These are phyloP conservation scores for Soucietia sequanensis DNA, from an alignment of 805 yeast genomes.

Conservation along the genomic window DNA sequence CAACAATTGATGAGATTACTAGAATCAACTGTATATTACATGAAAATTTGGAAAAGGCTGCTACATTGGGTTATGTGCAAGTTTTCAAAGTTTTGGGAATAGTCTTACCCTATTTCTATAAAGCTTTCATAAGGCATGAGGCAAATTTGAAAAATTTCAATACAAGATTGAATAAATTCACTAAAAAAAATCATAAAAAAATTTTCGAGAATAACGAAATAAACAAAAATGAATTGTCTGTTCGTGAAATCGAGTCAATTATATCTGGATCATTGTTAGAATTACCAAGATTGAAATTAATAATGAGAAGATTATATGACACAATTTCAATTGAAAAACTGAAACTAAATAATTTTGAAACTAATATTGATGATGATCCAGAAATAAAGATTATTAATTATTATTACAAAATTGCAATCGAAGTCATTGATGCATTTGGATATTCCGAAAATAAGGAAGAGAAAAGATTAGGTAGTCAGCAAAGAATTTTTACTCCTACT, in stretches of 20 bases:
- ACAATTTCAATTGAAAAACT: conserved; percentile 44
- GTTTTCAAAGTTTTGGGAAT: conserved; percentile 76
- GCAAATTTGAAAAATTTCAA: conserved; percentile 78
- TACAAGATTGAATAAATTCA: conserved; percentile 46
- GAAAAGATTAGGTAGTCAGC: conserved; percentile 28
- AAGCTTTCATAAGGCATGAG: conserved; percentile 91
- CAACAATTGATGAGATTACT: conserved; percentile 92
- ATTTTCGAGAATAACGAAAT: conserved; percentile 28
- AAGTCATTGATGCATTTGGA: conserved; percentile 82
- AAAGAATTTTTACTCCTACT: conserved; percentile 80
- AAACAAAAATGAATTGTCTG: conserved; percentile 27
- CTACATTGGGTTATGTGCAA: conserved; percentile 70
- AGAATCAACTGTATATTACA: conserved; percentile 83
- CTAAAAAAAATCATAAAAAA: conserved; percentile 23
- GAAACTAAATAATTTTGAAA: conserved; percentile 16
- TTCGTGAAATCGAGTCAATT: conserved; percentile 38
- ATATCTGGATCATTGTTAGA: conserved; percentile 67
- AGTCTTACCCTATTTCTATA: conserved; percentile 85
- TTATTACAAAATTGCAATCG: conserved; percentile 53
- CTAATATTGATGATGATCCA: conserved; percentile 16
- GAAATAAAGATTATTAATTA: conserved; percentile 28
- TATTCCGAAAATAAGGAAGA: conserved; percentile 31
- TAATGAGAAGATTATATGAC: conserved; percentile 59
- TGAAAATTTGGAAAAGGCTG: conserved; percentile 68
- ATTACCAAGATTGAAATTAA: conserved; percentile 65